phyloP scores from a whole-genome alignment of 2,329 filamentous ascomycete genomes.

The Venturiaceae sp. region DNA sequence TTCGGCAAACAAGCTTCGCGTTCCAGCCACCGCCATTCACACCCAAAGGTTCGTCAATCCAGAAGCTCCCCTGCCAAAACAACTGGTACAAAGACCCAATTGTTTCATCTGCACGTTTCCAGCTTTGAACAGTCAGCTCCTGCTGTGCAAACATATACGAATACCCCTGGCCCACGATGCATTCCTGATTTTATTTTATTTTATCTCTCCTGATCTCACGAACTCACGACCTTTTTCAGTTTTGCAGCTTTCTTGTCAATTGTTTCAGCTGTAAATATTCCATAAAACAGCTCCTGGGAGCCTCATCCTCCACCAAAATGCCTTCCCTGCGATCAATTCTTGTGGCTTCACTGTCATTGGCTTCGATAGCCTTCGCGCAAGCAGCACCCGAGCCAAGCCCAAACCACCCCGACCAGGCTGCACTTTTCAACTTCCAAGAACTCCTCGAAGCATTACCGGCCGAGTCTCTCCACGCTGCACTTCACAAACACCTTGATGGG shows the following conservation, averaged over 20 bases:
- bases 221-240: background rate
- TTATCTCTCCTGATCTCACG: background rate
- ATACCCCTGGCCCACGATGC: background rate
- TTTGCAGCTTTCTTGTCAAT: no score
- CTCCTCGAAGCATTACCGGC: slow-evolving; percentile 48
- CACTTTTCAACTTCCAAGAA: slow-evolving; percentile 36
- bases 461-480: slow-evolving; percentile 53
- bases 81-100: background rate
- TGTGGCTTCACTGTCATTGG: slow-evolving; percentile 20
- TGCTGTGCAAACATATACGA: background rate
- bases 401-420: background rate
- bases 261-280: background rate
- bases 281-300: background rate
- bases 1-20: background rate
- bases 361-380: slow-evolving; percentile 20
- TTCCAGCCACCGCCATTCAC: background rate
- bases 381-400: slow-evolving; percentile 6
- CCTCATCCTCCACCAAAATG: background rate
- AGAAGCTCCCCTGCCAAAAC: background rate
- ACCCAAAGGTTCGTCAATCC: background rate
- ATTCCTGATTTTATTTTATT: background rate
- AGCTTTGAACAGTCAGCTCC: background rate
- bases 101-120: background rate
- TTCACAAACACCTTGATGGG: slow-evolving; percentile 52
- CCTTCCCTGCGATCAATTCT: background rate